A percentile compares a stretch with the other conserved stretches of the same genome.
Conservation (phyloP, 1,139 yeast genomes). For the Diutina sp. region DNA sequence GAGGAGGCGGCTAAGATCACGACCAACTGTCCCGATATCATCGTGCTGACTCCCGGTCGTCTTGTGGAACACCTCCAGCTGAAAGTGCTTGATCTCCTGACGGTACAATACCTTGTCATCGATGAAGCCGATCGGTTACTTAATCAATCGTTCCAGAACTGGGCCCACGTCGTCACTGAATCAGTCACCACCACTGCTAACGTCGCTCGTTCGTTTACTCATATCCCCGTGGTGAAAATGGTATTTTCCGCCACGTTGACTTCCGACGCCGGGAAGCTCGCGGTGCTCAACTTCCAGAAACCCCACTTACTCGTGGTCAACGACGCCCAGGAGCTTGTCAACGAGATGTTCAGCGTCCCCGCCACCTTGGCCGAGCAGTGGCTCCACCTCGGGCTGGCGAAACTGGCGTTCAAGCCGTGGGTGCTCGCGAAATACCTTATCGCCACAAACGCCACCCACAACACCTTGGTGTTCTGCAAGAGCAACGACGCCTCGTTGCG, state of each 20-base stretch:
- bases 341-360: slow-evolving; percentile 47
- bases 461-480: slow-evolving; percentile 60
- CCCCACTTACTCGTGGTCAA: slow-evolving; percentile 70
- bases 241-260: slow-evolving; percentile 90
- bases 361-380: slow-evolving; percentile 36
- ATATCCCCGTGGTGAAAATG: slow-evolving; percentile 29
- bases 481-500: slow-evolving; percentile 83
- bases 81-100: slow-evolving; percentile 25
- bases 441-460: slow-evolving; percentile 13
- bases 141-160: slow-evolving; percentile 86
- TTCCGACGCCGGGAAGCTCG: slow-evolving; percentile 79
- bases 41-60: slow-evolving; percentile 87
- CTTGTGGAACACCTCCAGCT: slow-evolving; percentile 70
- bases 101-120: slow-evolving; percentile 59
- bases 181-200: neutral
- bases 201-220: neutral
- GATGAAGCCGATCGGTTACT: slow-evolving; percentile 93
- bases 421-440: slow-evolving; percentile 45
- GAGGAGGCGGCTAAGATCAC: slow-evolving; percentile 48
- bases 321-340: slow-evolving; percentile 33
- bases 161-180: slow-evolving; percentile 57
- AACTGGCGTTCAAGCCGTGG: slow-evolving; percentile 62
- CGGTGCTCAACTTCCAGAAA: slow-evolving; percentile 50
- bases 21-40: slow-evolving; percentile 53
- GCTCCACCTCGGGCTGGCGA: slow-evolving; percentile 39